A percentile compares a stretch with the other conserved stretches of the same genome.
These are phyloP conservation scores for Cicer bijugum DNA, from an alignment of 306 rosid species.

Conservation along the genomic window DNA sequence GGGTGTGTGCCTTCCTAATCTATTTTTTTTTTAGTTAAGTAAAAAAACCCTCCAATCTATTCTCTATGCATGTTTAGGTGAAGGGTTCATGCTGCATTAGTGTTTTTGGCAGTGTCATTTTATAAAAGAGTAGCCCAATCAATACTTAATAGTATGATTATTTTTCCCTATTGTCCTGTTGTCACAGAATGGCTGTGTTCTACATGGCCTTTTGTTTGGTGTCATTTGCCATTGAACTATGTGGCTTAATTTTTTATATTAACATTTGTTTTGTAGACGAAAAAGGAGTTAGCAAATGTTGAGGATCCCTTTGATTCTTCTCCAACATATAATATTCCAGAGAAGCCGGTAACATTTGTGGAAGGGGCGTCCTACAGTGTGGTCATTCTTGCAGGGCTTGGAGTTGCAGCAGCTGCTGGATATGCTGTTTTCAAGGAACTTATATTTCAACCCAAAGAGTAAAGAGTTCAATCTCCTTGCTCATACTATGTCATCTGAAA, in stretches of 20 bases:
- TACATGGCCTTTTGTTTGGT: background rate
- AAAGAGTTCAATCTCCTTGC: constrained; percentile 38
- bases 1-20: background rate
- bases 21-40: background rate
- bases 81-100: constrained; percentile 20
- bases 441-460: constrained; percentile 95
- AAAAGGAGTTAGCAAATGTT: constrained; percentile 75
- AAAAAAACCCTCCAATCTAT: background rate
- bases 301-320: constrained; percentile 88
- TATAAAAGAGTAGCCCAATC: background rate
- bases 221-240: constrained; percentile 2
- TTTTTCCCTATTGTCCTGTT: background rate
- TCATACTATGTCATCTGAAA: constrained; percentile 7
- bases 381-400: constrained; percentile 84
- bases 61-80: background rate
- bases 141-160: background rate
- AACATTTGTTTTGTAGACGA: constrained; percentile 55
- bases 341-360: constrained; percentile 82
- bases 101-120: constrained; percentile 9
- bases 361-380: constrained; percentile 87
- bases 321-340: constrained; percentile 91
- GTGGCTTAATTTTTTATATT: background rate
- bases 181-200: background rate
- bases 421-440: constrained; percentile 95
- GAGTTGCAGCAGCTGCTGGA: constrained; percentile 85